Percentiles rank a stretch among this genome's conserved stretches.
Conservation (phyloP, 371 early-diverging fungal genomes). For the Haplosporangium sp. region DNA sequence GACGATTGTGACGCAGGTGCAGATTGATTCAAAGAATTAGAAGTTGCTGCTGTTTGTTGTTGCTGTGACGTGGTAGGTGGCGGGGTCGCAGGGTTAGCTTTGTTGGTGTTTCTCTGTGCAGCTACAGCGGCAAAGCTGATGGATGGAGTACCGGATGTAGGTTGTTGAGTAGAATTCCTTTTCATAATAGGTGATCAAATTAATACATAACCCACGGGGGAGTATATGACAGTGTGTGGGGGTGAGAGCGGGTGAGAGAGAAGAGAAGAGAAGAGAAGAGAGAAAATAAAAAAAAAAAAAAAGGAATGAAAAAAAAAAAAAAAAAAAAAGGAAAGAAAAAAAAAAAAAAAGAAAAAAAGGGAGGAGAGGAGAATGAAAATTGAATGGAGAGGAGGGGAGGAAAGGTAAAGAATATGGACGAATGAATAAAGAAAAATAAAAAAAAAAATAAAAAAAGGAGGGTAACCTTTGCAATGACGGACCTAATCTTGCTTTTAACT, state of each 20-base stretch:
- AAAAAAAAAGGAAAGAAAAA: not conserved
- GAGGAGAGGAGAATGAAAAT: not conserved
- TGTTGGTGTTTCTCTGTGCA: conserved; percentile 43
- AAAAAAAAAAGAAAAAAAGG: conserved; percentile 1
- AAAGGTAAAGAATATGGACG: too few species aligned
- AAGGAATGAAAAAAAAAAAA: conserved; percentile 4
- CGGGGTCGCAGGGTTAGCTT: conserved; percentile 32
- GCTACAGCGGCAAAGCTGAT: conserved; percentile 56
- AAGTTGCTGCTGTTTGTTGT: conserved; percentile 21
- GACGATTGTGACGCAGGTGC: conserved; percentile 26
- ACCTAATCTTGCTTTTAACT: too few species aligned
- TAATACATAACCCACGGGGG: conserved; percentile 48
- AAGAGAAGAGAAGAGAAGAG: not conserved
- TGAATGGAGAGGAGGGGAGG: too few species aligned
- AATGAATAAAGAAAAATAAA: too few species aligned
- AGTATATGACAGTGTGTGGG: conserved; percentile 13
- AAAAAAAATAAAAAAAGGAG: too few species aligned
- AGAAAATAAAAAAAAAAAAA: conserved; percentile 6
- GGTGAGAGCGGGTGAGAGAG: conserved; percentile 5
- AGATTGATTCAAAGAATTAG: conserved; percentile 10
- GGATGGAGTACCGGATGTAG: conserved; percentile 31
- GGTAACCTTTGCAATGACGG: too few species aligned
- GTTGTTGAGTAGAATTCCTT: conserved; percentile 41
- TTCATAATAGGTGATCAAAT: conserved; percentile 52
- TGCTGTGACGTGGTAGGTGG: conserved; percentile 16